phyloP scores from a whole-genome alignment of 2,329 filamentous ascomycete species.

The Neofusicoccum kwambonambiense region DNA sequence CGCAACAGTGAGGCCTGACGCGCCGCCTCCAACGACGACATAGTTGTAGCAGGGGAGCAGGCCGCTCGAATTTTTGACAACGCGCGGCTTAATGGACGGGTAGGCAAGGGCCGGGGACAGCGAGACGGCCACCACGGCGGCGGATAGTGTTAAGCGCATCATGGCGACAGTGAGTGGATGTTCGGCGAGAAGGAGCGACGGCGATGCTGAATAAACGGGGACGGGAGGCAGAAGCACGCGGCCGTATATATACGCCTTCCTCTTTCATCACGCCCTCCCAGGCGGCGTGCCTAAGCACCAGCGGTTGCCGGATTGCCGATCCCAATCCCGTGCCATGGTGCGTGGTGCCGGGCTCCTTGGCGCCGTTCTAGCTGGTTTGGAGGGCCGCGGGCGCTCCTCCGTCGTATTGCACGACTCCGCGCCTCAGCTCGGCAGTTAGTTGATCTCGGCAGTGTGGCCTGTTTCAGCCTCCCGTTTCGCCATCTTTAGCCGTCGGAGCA shows the following conservation, averaged over 20 bases:
- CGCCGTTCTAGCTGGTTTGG: not conserved
- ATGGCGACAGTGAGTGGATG: not conserved
- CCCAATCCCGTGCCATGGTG: slow-evolving; percentile 5
- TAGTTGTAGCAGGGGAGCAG: slow-evolving; percentile 6
- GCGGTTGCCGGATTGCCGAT: slow-evolving; percentile 1
- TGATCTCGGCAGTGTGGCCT: not conserved
- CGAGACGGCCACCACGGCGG: not conserved
- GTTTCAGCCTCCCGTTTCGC: slow-evolving; percentile 13
- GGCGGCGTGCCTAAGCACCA: not conserved
- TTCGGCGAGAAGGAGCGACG: not conserved
- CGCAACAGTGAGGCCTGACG: slow-evolving; percentile 21
- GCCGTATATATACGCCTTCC: not conserved
- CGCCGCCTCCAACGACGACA: slow-evolving; percentile 22
- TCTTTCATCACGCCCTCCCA: not conserved
- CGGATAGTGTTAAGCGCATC: not conserved
- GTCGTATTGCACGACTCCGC: not conserved
- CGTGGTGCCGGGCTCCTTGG: not conserved
- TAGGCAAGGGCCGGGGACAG: not conserved
- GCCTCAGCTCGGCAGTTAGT: not conserved
- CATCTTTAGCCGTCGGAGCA: not conserved
- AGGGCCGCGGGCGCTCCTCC: not conserved
- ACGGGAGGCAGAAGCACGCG: not conserved
- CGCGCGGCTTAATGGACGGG: not conserved
- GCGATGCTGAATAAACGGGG: not conserved
- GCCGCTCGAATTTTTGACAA: not conserved